Conservation (phyloP, 2,329 filamentous ascomycete species). For the Camptophora hylomeconis region DNA sequence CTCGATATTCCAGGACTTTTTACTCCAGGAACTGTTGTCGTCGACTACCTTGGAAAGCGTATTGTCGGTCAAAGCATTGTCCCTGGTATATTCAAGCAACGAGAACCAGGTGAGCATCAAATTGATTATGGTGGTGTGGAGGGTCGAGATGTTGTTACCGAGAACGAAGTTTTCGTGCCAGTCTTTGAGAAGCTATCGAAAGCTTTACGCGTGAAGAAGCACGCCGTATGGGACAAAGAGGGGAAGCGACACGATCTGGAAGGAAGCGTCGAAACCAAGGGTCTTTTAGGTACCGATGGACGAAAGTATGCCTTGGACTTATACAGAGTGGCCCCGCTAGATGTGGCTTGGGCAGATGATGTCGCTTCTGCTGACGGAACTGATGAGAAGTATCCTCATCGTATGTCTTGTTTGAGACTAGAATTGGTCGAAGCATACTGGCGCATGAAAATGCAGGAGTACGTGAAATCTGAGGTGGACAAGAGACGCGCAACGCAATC, state of each 20-base stretch:
- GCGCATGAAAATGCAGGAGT: constrained; percentile 76
- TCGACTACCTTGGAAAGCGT: constrained; percentile 93
- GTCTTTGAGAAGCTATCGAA: constrained; percentile 86
- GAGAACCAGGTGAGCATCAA: constrained; percentile 92
- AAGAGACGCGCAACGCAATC: constrained; percentile 39
- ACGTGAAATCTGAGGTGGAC: constrained; percentile 66
- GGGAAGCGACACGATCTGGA: constrained; percentile 80
- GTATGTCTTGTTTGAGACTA: constrained; percentile 85
- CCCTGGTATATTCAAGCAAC: constrained; percentile 96
- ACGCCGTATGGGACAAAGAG: constrained; percentile 97
- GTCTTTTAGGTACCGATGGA: constrained; percentile 88
- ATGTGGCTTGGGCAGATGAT: constrained; percentile 82
- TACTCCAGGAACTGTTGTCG: constrained; percentile 88
- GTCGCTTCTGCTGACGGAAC: constrained; percentile 40
- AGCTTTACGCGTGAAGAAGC: constrained; percentile 80
- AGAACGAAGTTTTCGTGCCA: constrained; percentile 71
- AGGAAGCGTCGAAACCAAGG: constrained; percentile 94
- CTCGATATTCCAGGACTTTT: constrained; percentile 90
- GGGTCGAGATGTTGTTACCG: constrained; percentile 87
- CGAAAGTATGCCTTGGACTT: constrained; percentile 95
- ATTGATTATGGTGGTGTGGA: constrained; percentile 98
- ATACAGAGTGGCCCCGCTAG: constrained; percentile 85
- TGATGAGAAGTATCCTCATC: constrained; percentile 65
- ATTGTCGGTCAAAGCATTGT: constrained; percentile 97
- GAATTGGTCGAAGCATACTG: constrained; percentile 82